Conservation (phyloP, 2,329 filamentous ascomycete genomes). For the Phoma sp. region DNA sequence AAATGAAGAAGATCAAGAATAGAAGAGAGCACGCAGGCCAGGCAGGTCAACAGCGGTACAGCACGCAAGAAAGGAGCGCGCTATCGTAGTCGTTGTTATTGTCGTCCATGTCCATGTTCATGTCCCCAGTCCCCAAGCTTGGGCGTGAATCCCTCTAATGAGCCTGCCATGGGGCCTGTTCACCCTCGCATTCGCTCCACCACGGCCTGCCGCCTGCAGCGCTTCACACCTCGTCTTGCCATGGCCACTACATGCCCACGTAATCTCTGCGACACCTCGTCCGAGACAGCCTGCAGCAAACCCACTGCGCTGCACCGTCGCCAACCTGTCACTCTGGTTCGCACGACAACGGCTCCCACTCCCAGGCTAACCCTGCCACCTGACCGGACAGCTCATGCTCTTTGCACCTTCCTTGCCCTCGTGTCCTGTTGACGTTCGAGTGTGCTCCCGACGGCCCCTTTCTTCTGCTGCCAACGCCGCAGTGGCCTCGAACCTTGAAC, state of each 20-base stretch:
- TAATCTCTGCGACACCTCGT: conserved; percentile 15
- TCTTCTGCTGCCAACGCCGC: not conserved
- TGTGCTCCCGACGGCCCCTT: conserved; percentile 2
- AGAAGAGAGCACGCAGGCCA: conserved; percentile 16
- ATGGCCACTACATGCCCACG: conserved; percentile 15
- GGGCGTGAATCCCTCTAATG: conserved; percentile 6
- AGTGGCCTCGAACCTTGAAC: not conserved
- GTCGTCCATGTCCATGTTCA: not conserved
- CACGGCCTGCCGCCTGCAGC: conserved; percentile 6
- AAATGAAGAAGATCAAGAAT: not conserved
- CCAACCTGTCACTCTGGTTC: conserved; percentile 2
- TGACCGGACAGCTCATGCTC: conserved; percentile 1
- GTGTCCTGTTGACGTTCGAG: not conserved
- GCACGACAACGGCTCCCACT: not conserved
- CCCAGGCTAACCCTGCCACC: conserved; percentile 11
- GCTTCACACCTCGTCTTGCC: not conserved
- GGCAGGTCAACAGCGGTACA: conserved; percentile 6
- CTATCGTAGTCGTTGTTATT: not conserved
- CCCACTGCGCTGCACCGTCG: not conserved
- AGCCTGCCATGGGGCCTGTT: not conserved
- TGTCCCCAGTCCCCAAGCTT: conserved; percentile 5
- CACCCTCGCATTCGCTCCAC: not conserved
- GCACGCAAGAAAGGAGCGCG: conserved; percentile 2
- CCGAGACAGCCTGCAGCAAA: conserved; percentile 9
- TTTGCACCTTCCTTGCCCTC: not conserved